Conservation (phyloP, 2,329 filamentous ascomycete genomes). For the Exophiala lecanii-corni region DNA sequence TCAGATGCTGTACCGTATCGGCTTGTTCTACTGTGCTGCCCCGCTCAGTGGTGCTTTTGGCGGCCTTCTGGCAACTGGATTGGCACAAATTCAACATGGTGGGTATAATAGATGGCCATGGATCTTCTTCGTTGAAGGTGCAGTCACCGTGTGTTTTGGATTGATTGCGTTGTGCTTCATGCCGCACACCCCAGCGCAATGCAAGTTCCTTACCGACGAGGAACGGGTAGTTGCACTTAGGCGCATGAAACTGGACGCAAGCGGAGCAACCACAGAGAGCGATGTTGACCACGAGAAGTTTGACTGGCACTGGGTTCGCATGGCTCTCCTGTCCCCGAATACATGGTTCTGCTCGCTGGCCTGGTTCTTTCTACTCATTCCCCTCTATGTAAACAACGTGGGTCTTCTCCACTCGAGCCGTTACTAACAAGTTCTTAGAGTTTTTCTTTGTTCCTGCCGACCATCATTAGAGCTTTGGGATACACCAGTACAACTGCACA, state of each 20-base stretch:
- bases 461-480: conserved; percentile 31
- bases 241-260: background rate
- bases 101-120: conserved; percentile 37
- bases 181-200: background rate
- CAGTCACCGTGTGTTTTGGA: conserved; percentile 2
- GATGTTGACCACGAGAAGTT: conserved; percentile 17
- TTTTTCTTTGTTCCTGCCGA: conserved; percentile 23
- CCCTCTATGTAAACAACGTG: conserved; percentile 39
- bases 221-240: background rate
- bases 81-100: conserved; percentile 43
- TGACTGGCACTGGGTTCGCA: conserved; percentile 38
- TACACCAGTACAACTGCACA: conserved; percentile 29
- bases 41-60: conserved; percentile 62
- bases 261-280: background rate
- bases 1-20: conserved; percentile 59
- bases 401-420: conserved; percentile 33
- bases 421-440: conserved; percentile 36
- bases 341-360: conserved; percentile 28
- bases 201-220: background rate
- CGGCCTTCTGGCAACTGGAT: conserved; percentile 40
- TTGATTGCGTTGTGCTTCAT: conserved; percentile 1
- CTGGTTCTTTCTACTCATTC: conserved; percentile 22
- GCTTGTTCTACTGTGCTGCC: conserved; percentile 64
- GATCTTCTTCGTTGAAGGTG: conserved; percentile 28
- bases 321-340: conserved; percentile 30